phyloP scores from a whole-genome alignment of 768 basidiomycete genomes.

The Fomitopsis serialis region DNA sequence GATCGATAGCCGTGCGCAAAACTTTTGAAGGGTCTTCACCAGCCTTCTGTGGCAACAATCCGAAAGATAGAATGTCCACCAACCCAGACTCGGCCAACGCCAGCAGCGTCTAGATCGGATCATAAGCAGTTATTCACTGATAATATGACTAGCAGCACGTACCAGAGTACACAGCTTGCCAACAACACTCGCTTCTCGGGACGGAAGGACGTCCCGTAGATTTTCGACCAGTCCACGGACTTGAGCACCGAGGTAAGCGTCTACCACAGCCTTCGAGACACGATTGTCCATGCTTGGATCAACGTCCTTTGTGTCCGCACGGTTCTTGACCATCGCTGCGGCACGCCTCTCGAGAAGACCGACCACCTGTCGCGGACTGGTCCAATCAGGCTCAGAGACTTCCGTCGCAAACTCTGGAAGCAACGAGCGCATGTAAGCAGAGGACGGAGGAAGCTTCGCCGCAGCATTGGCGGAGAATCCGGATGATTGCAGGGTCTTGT shows the following conservation, averaged over 20 bases:
- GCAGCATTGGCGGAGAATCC: constrained; percentile 21
- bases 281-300: constrained; percentile 56
- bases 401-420: background rate
- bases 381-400: constrained; percentile 30
- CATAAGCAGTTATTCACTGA: background rate
- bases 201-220: constrained; percentile 17
- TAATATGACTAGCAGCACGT: constrained; percentile 11
- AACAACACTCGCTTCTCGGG: constrained; percentile 16
- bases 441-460: constrained; percentile 39
- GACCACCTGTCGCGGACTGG: constrained; percentile 31
- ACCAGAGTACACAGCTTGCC: constrained; percentile 41
- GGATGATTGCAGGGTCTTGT: constrained; percentile 24
- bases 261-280: constrained; percentile 57
- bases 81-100: constrained; percentile 50
- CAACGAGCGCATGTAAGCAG: constrained; percentile 53
- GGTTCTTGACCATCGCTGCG: constrained; percentile 46
- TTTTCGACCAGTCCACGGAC: constrained; percentile 43
- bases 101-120: constrained; percentile 29
- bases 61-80: constrained; percentile 55
- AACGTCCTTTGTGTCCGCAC: constrained; percentile 23
- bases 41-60: constrained; percentile 26
- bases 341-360: constrained; percentile 62
- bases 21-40: constrained; percentile 38
- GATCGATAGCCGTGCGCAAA: constrained; percentile 45
- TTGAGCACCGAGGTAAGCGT: constrained; percentile 60